Base-by-base conservation (phyloP, 2,329 filamentous ascomycete genomes). In the Nakataea oryzae region DNA sequence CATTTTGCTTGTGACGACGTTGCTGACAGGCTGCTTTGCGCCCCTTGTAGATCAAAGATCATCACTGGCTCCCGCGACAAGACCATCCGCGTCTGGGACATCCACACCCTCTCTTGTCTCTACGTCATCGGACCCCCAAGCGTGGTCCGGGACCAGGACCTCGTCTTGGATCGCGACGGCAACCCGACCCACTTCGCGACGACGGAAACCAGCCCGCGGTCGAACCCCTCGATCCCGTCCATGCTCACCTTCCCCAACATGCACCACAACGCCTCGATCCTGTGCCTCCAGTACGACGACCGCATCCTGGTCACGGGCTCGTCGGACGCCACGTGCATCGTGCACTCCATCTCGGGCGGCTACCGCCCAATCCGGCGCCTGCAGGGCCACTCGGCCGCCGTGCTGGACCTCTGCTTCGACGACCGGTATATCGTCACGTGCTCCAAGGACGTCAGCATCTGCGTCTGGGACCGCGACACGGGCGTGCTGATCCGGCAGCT, bases 81-180 rank as follows among this genome's bases (percentile, higher is more conserved):
- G 72, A 97, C 95, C 0, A 95, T 99, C 67, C 89, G 95, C 60
- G 86, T 99, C 34, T 99, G 95, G 95, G 91, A 97, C 74, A 89
- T 96, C 78, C 87, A 90, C 68, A 96, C 90, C 12, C 89, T 91
- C 71, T 82, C 90, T 67, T 99, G 95, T 73, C 81, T 86, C 61
- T 87, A 93, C 64, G 85, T 97, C 58, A 93, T 99, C 68, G 93
- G 93, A 1, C 90, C 92, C 1, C 86, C 85, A 1, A 84, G 85
- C 65, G 77, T 90, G 67, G 76, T 88, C 69, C 76, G 79, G 67
- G 73, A 81, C 70, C 70, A 74, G 56, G 71, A 75, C n/a, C 72
- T 86, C 47, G 76, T 86, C 41, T 73, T 76, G 62, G 81, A 81
- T 66, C 76, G 78, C 0, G 75, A 81, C 12, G 82, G 81, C 61